Conservation (phyloP, 2,329 filamentous ascomycete genomes). For the Hansfordia pulvinata region DNA sequence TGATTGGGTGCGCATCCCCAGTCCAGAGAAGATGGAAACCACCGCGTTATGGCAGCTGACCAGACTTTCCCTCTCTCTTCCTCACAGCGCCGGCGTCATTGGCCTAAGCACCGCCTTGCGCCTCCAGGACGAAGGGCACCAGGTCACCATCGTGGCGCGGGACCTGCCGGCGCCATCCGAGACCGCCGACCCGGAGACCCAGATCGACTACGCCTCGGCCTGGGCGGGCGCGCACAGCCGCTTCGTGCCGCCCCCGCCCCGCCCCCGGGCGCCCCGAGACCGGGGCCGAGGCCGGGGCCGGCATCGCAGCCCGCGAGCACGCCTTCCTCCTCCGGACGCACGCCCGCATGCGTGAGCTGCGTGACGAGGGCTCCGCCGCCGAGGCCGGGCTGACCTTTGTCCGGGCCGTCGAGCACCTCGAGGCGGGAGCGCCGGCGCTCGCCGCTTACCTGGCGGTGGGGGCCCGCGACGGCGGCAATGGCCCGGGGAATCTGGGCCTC, state of each 20-base stretch:
- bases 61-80: no score
- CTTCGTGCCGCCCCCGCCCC: constrained; percentile 29
- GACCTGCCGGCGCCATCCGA: constrained; percentile 34
- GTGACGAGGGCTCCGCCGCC: constrained; percentile 13
- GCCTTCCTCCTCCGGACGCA: constrained; percentile 26
- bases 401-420: constrained; percentile 36
- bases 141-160: constrained; percentile 28
- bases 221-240: constrained; percentile 45
- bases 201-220: constrained; percentile 40
- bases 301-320: constrained; percentile 24
- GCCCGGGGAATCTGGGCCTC: constrained; percentile 15
- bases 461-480: no score
- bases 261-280: constrained; percentile 2
- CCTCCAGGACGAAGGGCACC: constrained; percentile 23
- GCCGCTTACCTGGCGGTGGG: constrained; percentile 16
- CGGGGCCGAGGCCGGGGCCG: constrained; percentile 8
- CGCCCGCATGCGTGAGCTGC: constrained; percentile 23
- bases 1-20: no score
- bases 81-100: constrained; percentile 34
- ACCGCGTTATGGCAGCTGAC: no score
- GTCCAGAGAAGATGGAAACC: no score
- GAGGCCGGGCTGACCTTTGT: constrained; percentile 33
- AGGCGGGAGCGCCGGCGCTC: constrained; percentile 27
- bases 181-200: constrained; percentile 21
- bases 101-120: constrained; percentile 34